Evolutionary conservation across 257 asterid genomes (phyloP).

Genomic region (Solanum sparsipilum): DNA sequence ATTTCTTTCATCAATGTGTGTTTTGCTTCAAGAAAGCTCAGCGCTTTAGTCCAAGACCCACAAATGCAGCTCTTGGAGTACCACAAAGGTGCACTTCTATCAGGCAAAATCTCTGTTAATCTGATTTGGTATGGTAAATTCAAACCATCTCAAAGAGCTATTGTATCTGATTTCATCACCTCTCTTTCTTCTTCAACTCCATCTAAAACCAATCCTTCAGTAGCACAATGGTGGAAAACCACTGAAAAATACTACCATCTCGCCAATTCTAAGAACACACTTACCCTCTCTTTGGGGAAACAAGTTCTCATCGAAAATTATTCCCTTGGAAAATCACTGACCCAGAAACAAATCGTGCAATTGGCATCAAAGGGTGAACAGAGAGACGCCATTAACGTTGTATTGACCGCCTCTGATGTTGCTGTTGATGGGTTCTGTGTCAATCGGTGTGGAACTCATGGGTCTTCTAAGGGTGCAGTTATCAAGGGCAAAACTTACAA

Average conservation of each 20-base stretch:
- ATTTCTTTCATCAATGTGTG: background rate
- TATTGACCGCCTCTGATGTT: slow-evolving; percentile 42
- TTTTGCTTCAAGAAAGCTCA: background rate
- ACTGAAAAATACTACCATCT: slow-evolving; percentile 28
- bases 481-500: slow-evolving; percentile 23
- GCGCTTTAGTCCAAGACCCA: background rate
- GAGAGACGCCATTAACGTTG: slow-evolving; percentile 38
- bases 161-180: slow-evolving; percentile 19
- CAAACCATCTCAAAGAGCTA: slow-evolving; percentile 11
- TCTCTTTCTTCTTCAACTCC: slow-evolving; percentile 13
- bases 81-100: background rate
- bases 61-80: background rate
- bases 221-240: slow-evolving; percentile 35
- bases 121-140: slow-evolving; percentile 16
- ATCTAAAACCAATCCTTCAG: slow-evolving; percentile 18
- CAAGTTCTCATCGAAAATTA: slow-evolving; percentile 25
- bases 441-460: slow-evolving; percentile 55
- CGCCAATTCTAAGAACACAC: slow-evolving; percentile 15
- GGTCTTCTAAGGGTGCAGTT: slow-evolving; percentile 8
- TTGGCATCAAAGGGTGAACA: slow-evolving; percentile 39
- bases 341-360: slow-evolving; percentile 15
- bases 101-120: slow-evolving; percentile 7
- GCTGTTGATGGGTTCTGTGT: slow-evolving; percentile 41
- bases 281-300: slow-evolving; percentile 17
- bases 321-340: slow-evolving; percentile 38